A percentile compares a stretch with the other conserved stretches of the same genome.
Conservation (phyloP, 2,329 filamentous ascomycete species). For the Neofusicoccum umdonicola region DNA sequence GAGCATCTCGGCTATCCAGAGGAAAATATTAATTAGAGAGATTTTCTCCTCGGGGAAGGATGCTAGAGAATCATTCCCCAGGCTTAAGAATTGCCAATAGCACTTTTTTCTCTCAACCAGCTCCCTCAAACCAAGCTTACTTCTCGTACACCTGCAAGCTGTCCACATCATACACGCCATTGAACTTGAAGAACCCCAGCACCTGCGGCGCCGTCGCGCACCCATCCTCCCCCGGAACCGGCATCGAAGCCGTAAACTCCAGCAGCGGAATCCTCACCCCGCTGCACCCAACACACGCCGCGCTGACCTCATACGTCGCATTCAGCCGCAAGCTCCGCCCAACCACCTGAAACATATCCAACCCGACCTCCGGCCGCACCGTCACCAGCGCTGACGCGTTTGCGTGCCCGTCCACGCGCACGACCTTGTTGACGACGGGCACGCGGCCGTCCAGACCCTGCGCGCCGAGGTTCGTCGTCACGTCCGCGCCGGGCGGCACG, state of each 20-base stretch:
- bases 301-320: neutral
- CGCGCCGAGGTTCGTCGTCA: neutral
- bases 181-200: neutral
- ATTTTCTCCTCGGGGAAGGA: no score
- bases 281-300: neutral
- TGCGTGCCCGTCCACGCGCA: neutral
- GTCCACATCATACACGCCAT: neutral
- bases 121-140: no score
- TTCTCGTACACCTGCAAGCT: no score
- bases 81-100: no score
- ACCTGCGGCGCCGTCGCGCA: neutral
- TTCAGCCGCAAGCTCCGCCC: neutral
- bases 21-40: no score
- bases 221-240: neutral
- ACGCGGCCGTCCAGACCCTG: slow-evolving; percentile 7
- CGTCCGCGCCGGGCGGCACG: neutral
- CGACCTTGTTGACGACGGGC: neutral
- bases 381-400: neutral
- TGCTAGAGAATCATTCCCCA: no score
- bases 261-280: neutral
- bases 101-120: no score
- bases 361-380: neutral
- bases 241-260: neutral
- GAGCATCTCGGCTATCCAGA: no score
- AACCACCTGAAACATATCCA: neutral